Evolutionary conservation across 1,284 basidiomycete species (phyloP).

Genomic region (Puccinia triticina): DNA sequence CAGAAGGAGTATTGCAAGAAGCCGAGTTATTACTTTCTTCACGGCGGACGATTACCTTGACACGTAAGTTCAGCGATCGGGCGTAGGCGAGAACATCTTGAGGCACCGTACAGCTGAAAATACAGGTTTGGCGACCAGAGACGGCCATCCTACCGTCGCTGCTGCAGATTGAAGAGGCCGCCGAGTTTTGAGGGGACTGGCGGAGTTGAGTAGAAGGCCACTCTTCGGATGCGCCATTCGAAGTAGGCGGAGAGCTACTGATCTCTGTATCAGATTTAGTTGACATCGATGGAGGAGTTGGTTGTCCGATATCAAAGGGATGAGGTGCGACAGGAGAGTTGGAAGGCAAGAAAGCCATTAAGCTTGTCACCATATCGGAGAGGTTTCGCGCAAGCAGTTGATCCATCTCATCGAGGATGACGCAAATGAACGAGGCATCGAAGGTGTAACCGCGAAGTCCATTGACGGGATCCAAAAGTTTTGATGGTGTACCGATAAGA

Average conservation of each 20-base stretch:
- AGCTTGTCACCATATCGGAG: conserved; percentile 89
- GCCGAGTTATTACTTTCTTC: conserved; percentile 31
- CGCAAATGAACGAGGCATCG: conserved; percentile 27
- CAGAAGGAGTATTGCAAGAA: background rate
- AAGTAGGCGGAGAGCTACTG: conserved; percentile 48
- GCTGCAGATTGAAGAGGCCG: background rate
- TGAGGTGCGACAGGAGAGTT: conserved; percentile 54
- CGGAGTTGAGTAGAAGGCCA: background rate
- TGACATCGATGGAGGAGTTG: conserved; percentile 64
- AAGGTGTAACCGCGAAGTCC: conserved; percentile 60
- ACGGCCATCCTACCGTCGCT: conserved; percentile 28
- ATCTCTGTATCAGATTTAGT: conserved; percentile 60
- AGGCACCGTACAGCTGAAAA: conserved; percentile 92
- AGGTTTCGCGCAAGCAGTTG: conserved; percentile 95
- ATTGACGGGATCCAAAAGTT: conserved; percentile 87
- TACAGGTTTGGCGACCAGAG: conserved; percentile 76
- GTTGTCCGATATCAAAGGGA: background rate
- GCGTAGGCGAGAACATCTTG: conserved; percentile 85
- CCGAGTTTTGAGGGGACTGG: conserved; percentile 6
- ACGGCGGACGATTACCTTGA: conserved; percentile 35
- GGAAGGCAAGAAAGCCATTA: conserved; percentile 84
- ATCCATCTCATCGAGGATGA: conserved; percentile 85
- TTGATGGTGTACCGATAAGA: conserved; percentile 94
- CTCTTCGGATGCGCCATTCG: background rate
- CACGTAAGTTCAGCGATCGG: conserved; percentile 26